A percentile compares a stretch with the other conserved stretches of the same genome.
These are phyloP conservation scores for Echeveria elegans DNA, from an alignment of 164 flowering plant genomes.

Conservation along the genomic window DNA sequence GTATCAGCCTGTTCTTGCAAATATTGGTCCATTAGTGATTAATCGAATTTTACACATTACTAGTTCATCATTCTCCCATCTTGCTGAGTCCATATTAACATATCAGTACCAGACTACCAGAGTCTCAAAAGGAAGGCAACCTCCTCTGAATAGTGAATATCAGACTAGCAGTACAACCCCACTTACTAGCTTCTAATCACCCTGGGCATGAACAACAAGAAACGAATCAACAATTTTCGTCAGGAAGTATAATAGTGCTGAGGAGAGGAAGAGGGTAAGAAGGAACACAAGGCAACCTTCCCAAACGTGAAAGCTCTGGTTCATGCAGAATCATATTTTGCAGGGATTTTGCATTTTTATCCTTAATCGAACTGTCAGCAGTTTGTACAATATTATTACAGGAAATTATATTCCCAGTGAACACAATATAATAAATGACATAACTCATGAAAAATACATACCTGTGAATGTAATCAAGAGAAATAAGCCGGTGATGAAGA, in stretches of 20 bases:
- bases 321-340: background rate
- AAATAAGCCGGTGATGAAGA: slow-evolving; percentile 59
- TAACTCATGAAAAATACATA: slow-evolving; percentile 13
- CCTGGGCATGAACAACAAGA: background rate
- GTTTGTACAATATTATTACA: background rate
- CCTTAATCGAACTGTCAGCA: background rate
- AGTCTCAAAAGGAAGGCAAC: background rate
- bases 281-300: background rate
- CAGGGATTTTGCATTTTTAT: background rate
- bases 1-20: background rate
- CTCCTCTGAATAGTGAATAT: background rate
- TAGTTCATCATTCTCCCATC: background rate
- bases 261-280: background rate
- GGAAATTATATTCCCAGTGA: background rate
- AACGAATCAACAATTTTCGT: background rate
- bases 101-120: no score
- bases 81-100: background rate
- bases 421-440: background rate
- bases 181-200: background rate
- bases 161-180: background rate
- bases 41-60: background rate
- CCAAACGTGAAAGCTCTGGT: slow-evolving; percentile 5
- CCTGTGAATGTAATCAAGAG: slow-evolving; percentile 43
- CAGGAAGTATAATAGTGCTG: no score
- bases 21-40: background rate